Evolutionary conservation across 2,329 filamentous ascomycete genomes (phyloP), one percentile per base, ranked within the genome.

Genomic region (Parastagonospora nodorum): DNA sequence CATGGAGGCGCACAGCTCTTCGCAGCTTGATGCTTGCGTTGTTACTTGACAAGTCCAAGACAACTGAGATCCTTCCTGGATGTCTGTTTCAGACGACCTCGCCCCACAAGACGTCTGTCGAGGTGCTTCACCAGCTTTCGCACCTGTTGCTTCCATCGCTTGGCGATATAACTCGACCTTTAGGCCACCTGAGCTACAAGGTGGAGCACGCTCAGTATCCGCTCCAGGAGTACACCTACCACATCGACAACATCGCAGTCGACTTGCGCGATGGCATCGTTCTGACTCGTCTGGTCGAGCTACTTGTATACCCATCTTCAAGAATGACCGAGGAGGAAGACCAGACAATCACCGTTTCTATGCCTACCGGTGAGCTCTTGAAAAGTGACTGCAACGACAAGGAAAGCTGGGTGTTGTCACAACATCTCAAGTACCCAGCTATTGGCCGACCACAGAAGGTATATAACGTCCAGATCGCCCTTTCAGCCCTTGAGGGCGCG

Each of bases 241-340:
- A 72, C 33, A 80, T 88, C 47, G 72, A 76, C 8, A 87, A 87
- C 57, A 75, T 88, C 19, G 85, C 84, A 1, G 78, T 84, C 8
- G 85, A 87, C 60, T 73, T 88, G 16, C 79, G 85, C 30, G 82
- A 87, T 62, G 85, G 85, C 1, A 77, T 87, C 8, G 72, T 82
- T 38, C 67, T 88, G n/a, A 81, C 82, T 5, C 78, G 81, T 43
- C 74, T 87, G 8, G 81, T 85, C 1, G 85, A 88, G 57, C 54
- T 86, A 1, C 67, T 87, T 2, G 71, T 84, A 3, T 82, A 81
- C 53, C 69, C 73, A 5, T 66, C 73, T 14, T 57, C 67, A n/a
- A 67, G 68, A 2, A 58, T 60, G 31, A 36, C 60, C 12, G 57
- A 56, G 12, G 61, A 69, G 33, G 48, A 58, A 16, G 74, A 77